These are phyloP conservation scores for Chaetomiaceae sp. DNA, from an alignment of 2,329 filamentous ascomycete species.

Conservation along the genomic window DNA sequence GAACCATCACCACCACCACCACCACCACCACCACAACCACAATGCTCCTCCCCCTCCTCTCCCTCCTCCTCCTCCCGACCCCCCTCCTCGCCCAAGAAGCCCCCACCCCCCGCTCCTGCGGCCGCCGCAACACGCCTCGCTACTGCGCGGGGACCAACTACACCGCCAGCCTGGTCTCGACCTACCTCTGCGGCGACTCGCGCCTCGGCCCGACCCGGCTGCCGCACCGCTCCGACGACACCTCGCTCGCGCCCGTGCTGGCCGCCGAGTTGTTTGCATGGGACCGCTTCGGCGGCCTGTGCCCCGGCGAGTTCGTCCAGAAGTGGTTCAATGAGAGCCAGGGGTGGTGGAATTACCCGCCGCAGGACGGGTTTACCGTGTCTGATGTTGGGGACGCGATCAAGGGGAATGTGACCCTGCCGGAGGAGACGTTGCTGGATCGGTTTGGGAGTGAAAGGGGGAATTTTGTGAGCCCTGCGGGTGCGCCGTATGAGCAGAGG, in stretches of 20 bases:
- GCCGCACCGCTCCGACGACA: neutral
- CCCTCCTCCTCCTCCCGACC: no score
- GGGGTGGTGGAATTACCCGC: conserved; percentile 34
- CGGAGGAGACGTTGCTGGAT: conserved; percentile 38
- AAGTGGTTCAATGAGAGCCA: conserved; percentile 27
- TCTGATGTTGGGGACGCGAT: conserved; percentile 33
- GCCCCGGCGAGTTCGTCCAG: conserved; percentile 35
- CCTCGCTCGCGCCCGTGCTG: neutral
- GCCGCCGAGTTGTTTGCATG: no score
- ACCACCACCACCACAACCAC: no score
- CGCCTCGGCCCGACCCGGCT: no score
- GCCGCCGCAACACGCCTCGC: no score
- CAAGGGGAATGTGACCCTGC: conserved; percentile 35
- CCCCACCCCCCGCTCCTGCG: no score
- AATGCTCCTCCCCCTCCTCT: no score
- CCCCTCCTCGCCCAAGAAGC: no score
- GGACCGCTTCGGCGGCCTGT: conserved; percentile 22
- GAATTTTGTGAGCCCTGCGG: conserved; percentile 36
- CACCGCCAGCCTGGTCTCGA: no score
- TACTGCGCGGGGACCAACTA: no score
- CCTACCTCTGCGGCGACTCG: no score
- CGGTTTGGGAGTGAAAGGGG: conserved; percentile 43
- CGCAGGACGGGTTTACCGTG: conserved; percentile 36
- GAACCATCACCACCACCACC: no score
- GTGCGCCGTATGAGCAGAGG: conserved; percentile 41